Evolutionary conservation across 768 basidiomycete species (phyloP), one percentile per base, ranked within the genome.

Genomic region (Rhizopogon vulgaris): DNA sequence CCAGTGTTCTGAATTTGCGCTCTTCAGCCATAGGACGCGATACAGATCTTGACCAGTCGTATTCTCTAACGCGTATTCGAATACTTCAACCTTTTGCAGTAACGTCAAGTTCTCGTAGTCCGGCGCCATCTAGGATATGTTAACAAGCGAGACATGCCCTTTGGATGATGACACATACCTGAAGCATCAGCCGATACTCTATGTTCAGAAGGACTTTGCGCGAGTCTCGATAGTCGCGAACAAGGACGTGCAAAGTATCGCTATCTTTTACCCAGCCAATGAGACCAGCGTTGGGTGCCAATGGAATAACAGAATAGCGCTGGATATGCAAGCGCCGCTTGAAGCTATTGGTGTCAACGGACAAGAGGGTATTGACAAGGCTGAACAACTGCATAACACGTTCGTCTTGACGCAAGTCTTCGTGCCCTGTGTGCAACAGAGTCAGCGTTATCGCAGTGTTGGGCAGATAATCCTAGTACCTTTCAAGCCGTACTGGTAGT

Each of bases 321-420:
- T 95, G 95, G 49, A 98, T 95, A 61, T 94, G 92, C 41, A 99
- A 76, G 58, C 94, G 91, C 34, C 96, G 79, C 73, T 95, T 96
- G 79, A 95, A 98, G 65, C 91, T 93, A 63, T 90, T 84, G 18
- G 93, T 90, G 62, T 99, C 95, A 17, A 92, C 85, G 6, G 90
- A 86, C 27, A 99, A 82, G 2, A 97, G 73, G 0, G 92, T 95
- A 69, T 99, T 99, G 60, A 98, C 89, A 42, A 99, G 83, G 53
- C 96, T 89, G 69, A 98, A 98, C 17, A 98, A 78, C 67, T 99
- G 96, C 95, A 98, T 98, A 51, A 98, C 96, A 56, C 96, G 83
- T 62, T 99, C 96, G 65, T 99, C 96, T 70, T 98, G 96, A 38
- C 96, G 93, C 47, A 99, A 77, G 73, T 99, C 96, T 72, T 99